phyloP scores from a whole-genome alignment of 2,329 filamentous ascomycete species.

The Torrubiellomyces zombiae region DNA sequence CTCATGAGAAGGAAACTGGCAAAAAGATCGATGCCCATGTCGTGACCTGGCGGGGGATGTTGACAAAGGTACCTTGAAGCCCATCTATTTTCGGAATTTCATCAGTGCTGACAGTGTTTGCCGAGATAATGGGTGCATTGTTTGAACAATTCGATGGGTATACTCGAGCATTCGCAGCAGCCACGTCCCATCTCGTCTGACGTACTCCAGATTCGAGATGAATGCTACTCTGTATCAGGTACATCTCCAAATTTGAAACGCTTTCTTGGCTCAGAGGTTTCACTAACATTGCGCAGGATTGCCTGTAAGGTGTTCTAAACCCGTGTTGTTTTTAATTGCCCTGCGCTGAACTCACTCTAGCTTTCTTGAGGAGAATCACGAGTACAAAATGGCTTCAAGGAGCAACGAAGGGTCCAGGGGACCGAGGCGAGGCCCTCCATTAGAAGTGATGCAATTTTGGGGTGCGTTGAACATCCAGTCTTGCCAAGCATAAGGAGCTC shows the following conservation, averaged over 20 bases:
- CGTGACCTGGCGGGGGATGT: constrained; percentile 93
- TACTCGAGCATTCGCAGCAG: too few species aligned
- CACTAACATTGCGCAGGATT: constrained; percentile 23
- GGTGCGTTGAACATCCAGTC: constrained; percentile 31
- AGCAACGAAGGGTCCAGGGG: constrained; percentile 29
- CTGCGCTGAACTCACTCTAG: constrained; percentile 23
- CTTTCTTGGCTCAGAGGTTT: constrained; percentile 7
- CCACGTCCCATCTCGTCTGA: constrained; percentile 8
- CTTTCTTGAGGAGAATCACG: constrained; percentile 85
- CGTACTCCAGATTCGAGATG: constrained; percentile 63
- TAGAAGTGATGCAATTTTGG: constrained; percentile 85
- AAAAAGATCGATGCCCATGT: constrained; percentile 59
- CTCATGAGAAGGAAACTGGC: constrained; percentile 52
- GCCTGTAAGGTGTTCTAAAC: constrained; percentile 29
- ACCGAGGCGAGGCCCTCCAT: constrained; percentile 28
- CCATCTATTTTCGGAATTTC: background rate
- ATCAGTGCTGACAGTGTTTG: background rate
- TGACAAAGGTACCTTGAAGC: constrained; percentile 61
- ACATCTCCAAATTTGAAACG: constrained; percentile 16
- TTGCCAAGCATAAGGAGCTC: background rate
- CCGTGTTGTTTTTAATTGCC: background rate
- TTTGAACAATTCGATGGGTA: constrained; percentile 72
- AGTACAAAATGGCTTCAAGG: constrained; percentile 48
- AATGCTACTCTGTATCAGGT: constrained; percentile 86
- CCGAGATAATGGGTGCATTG: constrained; percentile 73